A percentile compares a stretch with the other conserved stretches of the same genome.
Evolutionary conservation across 176 grass and related monocot genomes (phyloP).

Genomic region (Eleusine indica): DNA sequence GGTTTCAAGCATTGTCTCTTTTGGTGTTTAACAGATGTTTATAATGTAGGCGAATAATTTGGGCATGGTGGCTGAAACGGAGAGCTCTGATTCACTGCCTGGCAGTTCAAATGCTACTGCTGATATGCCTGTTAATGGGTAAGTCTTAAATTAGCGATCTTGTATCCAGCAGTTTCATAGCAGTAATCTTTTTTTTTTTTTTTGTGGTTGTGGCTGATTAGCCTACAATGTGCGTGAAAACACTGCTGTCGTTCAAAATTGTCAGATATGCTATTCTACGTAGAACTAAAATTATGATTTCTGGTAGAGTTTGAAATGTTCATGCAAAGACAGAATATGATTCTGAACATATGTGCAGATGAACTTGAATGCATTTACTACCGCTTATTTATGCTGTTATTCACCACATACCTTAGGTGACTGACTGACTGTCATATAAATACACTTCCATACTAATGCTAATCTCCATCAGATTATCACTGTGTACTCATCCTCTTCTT

Average conservation of each 20-base stretch:
- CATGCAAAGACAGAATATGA: neutral
- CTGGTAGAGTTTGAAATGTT: neutral
- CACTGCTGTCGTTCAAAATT: neutral
- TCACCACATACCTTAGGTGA: conserved; percentile 6
- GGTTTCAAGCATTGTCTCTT: neutral
- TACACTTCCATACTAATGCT: neutral
- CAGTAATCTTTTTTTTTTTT: neutral
- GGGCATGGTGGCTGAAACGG: conserved; percentile 54
- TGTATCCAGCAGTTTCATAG: conserved; percentile 4
- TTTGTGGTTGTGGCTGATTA: neutral
- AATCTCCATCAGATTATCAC: conserved; percentile 5
- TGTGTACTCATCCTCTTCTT: neutral
- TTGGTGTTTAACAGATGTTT: neutral
- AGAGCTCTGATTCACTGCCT: conserved; percentile 46
- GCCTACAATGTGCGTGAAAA: too few species aligned
- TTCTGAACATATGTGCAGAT: neutral
- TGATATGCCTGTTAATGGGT: conserved; percentile 38
- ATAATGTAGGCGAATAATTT: conserved; percentile 37
- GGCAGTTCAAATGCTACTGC: conserved; percentile 38
- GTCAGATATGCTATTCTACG: neutral
- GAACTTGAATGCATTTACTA: conserved; percentile 15
- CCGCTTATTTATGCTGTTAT: conserved; percentile 4
- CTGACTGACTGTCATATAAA: neutral
- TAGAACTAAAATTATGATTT: neutral
- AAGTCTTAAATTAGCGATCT: conserved; percentile 17